These are phyloP conservation scores for Eremothecium sinecaudum DNA, from an alignment of 1,139 yeast species.

Conservation along the genomic window DNA sequence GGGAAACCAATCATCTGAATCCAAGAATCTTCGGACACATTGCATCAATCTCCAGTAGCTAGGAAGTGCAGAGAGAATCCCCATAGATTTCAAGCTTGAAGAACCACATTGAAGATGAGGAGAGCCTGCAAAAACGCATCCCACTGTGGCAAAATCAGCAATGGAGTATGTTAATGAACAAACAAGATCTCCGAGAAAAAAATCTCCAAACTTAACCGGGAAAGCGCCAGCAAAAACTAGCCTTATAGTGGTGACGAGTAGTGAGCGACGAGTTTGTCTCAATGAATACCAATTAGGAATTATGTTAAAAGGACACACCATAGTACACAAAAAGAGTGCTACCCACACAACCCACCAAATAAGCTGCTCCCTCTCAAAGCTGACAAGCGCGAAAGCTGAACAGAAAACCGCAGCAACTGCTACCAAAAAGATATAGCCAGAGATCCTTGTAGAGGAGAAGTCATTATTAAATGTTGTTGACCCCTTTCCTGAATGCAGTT, in stretches of 20 bases:
- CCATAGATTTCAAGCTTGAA: slow-evolving; percentile 63
- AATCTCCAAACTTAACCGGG: slow-evolving; percentile 92
- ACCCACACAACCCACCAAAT: slow-evolving; percentile 65
- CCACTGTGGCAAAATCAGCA: slow-evolving; percentile 76
- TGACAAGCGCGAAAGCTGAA: slow-evolving; percentile 60
- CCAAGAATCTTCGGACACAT: slow-evolving; percentile 83
- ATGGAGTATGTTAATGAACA: slow-evolving; percentile 82
- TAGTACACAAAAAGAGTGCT: slow-evolving; percentile 51
- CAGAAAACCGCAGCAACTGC: slow-evolving; percentile 48
- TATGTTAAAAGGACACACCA: slow-evolving; percentile 8
- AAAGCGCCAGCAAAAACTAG: slow-evolving; percentile 72
- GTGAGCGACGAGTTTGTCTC: slow-evolving; percentile 45
- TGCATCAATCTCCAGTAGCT: slow-evolving; percentile 86
- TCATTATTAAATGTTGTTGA: slow-evolving; percentile 30
- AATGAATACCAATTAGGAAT: slow-evolving; percentile 29
- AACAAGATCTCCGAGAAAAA: slow-evolving; percentile 82
- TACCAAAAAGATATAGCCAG: slow-evolving; percentile 43
- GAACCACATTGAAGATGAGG: slow-evolving; percentile 60
- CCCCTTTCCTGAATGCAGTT: slow-evolving; percentile 63
- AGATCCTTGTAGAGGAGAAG: slow-evolving; percentile 30
- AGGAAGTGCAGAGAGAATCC: slow-evolving; percentile 76
- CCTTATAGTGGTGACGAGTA: slow-evolving; percentile 63
- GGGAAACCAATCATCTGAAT: slow-evolving; percentile 93
- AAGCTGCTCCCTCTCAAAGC: slow-evolving; percentile 62
- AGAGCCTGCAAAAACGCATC: slow-evolving; percentile 59